A percentile compares a stretch with the other conserved stretches of the same genome.
phyloP scores from a whole-genome alignment of 2,329 filamentous ascomycete species.

The Ascochyta rabiei region DNA sequence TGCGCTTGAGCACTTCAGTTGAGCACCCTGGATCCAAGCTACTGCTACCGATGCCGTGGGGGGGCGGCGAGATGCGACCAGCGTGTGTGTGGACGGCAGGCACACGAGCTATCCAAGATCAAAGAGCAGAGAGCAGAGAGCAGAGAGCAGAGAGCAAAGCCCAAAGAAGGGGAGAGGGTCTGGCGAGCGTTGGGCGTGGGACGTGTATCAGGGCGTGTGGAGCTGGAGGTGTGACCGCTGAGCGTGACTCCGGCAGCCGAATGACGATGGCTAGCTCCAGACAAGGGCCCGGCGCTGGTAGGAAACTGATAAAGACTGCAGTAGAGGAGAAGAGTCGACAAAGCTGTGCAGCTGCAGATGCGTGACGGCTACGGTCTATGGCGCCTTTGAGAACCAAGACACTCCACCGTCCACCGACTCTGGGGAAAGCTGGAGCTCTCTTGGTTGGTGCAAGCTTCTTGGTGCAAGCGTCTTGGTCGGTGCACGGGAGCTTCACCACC shows the following conservation, averaged over 20 bases:
- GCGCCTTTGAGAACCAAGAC: conserved; percentile 15
- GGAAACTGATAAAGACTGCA: conserved; percentile 20
- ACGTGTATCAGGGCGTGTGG: conserved; percentile 12
- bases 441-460: conserved; percentile 13
- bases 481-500: conserved; percentile 17
- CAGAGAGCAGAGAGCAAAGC: no score
- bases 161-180: background rate
- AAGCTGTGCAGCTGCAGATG: conserved; percentile 20
- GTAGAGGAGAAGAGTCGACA: conserved; percentile 13
- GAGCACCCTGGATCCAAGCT: conserved; percentile 29
- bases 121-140: no score
- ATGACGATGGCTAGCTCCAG: conserved; percentile 35
- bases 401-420: conserved; percentile 22
- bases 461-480: conserved; percentile 14
- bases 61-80: conserved; percentile 6
- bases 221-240: conserved; percentile 27
- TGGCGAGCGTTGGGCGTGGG: conserved; percentile 1
- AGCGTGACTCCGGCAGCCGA: conserved; percentile 39
- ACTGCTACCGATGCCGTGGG: conserved; percentile 18
- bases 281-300: conserved; percentile 20
- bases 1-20: conserved; percentile 36
- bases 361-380: conserved; percentile 15
- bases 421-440: conserved; percentile 30
- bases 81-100: background rate
- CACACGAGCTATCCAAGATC: conserved; percentile 5